These are phyloP conservation scores for Phytophthora lateralis DNA, from an alignment of 352 stramenopile genomes.

Conservation along the genomic window DNA sequence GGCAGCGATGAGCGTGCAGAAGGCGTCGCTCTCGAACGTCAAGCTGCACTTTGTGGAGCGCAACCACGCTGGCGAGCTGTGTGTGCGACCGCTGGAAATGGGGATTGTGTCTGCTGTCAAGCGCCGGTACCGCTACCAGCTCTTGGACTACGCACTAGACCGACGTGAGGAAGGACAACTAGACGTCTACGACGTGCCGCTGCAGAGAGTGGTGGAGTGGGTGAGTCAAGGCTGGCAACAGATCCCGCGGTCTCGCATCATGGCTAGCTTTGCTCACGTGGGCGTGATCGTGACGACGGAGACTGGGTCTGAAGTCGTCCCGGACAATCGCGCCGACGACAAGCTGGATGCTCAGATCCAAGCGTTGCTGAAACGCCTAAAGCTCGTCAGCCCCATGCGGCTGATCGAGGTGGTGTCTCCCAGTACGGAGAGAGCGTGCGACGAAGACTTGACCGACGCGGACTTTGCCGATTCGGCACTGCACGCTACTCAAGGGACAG, in stretches of 20 bases:
- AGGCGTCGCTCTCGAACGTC: constrained; percentile 66
- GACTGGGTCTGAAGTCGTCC: constrained; percentile 16
- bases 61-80: constrained; percentile 44
- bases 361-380: constrained; percentile 54
- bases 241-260: constrained; percentile 56
- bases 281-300: constrained; percentile 37
- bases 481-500: constrained; percentile 44
- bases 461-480: constrained; percentile 73
- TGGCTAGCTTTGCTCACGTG: constrained; percentile 47
- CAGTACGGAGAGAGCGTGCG: constrained; percentile 45
- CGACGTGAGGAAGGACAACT: constrained; percentile 40
- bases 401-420: constrained; percentile 62
- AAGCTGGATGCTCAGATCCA: constrained; percentile 65
- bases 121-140: constrained; percentile 58
- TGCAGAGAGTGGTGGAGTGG: constrained; percentile 67
- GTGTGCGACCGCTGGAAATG: constrained; percentile 47
- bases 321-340: constrained; percentile 46
- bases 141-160: constrained; percentile 54
- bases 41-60: constrained; percentile 54
- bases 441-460: constrained; percentile 65
- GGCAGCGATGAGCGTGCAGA: constrained; percentile 62
- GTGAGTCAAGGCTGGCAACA: constrained; percentile 58
- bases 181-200: constrained; percentile 49
- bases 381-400: constrained; percentile 48
- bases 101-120: constrained; percentile 56